phyloP scores from a whole-genome alignment of 225 moss, liverwort and hornwort genomes.

The Pleurozium schreberi region DNA sequence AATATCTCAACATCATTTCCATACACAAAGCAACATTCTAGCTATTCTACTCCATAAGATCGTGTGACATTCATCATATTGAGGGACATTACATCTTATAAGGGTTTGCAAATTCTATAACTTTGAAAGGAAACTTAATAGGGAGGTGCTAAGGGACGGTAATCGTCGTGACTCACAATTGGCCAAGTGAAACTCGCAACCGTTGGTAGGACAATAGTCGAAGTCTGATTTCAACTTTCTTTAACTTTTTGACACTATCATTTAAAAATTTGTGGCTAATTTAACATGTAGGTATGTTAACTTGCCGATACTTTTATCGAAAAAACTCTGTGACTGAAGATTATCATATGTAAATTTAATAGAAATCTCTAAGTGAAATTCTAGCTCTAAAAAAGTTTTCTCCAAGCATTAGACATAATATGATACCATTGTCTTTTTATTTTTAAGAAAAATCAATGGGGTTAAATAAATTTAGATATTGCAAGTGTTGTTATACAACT shows the following conservation, averaged over 20 bases:
- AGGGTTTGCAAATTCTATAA: background rate
- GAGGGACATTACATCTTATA: background rate
- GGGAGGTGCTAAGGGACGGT: conserved; percentile 6
- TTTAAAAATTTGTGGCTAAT: background rate
- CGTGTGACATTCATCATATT: background rate
- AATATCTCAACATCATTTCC: background rate
- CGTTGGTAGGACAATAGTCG: background rate
- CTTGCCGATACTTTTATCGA: background rate
- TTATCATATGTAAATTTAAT: background rate
- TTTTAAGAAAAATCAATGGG: no score
- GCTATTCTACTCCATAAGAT: background rate
- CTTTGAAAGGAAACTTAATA: background rate
- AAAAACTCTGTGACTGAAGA: background rate
- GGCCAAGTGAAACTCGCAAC: background rate
- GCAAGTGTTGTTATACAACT: no score
- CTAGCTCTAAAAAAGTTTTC: background rate
- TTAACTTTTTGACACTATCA: background rate
- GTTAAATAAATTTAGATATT: no score
- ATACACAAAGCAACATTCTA: background rate
- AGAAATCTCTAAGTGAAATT: background rate
- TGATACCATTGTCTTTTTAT: no score
- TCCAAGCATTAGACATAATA: background rate
- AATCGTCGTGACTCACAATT: no score
- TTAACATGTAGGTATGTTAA: background rate
- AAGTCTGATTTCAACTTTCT: background rate